Conservation (phyloP, 805 yeast genomes). For the Allodekkera sacchari region DNA sequence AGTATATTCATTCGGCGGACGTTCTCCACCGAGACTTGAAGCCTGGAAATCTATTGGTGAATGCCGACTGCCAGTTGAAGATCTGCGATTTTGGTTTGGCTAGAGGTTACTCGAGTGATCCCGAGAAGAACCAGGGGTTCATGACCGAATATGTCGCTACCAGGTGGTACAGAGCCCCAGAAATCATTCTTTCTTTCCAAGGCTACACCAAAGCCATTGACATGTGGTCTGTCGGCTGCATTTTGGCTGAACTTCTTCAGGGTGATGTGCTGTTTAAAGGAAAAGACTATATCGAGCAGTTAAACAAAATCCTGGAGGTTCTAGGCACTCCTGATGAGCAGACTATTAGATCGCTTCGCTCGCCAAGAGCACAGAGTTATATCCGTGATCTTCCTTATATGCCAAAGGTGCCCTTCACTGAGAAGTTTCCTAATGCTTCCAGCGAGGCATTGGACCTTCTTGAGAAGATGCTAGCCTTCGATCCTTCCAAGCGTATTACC, state of each 20-base stretch:
- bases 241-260: constrained; percentile 86
- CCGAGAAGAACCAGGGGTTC: constrained; percentile 84
- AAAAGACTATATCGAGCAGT: constrained; percentile 90
- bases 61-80: constrained; percentile 94
- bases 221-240: constrained; percentile 97
- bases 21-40: constrained; percentile 91
- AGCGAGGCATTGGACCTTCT: constrained; percentile 80
- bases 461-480: constrained; percentile 73
- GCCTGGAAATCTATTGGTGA: constrained; percentile 87
- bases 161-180: constrained; percentile 98
- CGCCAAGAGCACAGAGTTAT: constrained; percentile 85
- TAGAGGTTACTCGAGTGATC: constrained; percentile 76
- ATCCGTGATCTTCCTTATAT: constrained; percentile 79
- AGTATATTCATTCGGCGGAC: constrained; percentile 92
- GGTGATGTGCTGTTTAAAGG: constrained; percentile 92
- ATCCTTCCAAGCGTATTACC: constrained; percentile 75
- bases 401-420: constrained; percentile 66
- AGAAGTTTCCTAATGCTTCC: constrained; percentile 76
- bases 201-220: constrained; percentile 95
- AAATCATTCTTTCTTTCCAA: constrained; percentile 89
- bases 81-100: constrained; percentile 97
- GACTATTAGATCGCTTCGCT: constrained; percentile 63
- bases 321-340: constrained; percentile 88
- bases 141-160: constrained; percentile 97
- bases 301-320: constrained; percentile 76